phyloP scores from a whole-genome alignment of 805 yeast species.

The Isabelozyma pseudorhagii region DNA sequence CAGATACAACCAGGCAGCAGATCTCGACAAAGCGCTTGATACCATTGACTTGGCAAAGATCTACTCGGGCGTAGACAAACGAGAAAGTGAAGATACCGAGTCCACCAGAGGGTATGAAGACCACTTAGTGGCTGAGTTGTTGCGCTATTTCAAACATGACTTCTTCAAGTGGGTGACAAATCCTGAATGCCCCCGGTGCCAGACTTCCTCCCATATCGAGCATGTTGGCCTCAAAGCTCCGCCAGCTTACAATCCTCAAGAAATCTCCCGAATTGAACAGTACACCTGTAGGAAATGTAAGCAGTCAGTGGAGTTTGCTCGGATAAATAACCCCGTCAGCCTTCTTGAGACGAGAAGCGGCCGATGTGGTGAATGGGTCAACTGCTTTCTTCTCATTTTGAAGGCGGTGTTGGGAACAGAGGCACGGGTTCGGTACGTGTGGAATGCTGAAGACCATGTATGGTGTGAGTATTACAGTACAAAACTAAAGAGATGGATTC shows the following conservation, averaged over 20 bases:
- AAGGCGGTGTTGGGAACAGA: conserved; percentile 53
- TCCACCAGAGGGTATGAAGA: conserved; percentile 29
- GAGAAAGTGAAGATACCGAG: conserved; percentile 23
- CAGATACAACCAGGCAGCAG: conserved; percentile 11
- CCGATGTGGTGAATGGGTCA: conserved; percentile 96
- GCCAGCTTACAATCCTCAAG: conserved; percentile 23
- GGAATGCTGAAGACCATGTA: conserved; percentile 93
- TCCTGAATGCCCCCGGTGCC: conserved; percentile 60
- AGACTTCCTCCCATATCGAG: conserved; percentile 3
- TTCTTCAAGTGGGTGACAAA: conserved; percentile 83
- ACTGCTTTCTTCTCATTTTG: conserved; percentile 69
- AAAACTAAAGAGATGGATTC: conserved; percentile 70
- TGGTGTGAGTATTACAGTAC: conserved; percentile 89
- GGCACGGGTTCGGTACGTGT: conserved; percentile 55
- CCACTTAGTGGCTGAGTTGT: conserved; percentile 27
- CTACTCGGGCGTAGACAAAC: conserved; percentile 56
- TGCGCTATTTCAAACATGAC: conserved; percentile 58
- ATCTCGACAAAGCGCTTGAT: conserved; percentile 54
- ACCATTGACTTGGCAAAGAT: conserved; percentile 58
- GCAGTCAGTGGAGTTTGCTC: conserved; percentile 56
- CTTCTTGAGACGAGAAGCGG: conserved; percentile 65
- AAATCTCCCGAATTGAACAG: conserved; percentile 59
- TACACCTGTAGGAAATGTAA: conserved; percentile 59
- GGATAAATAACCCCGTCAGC: conserved; percentile 67
- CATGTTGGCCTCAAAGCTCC: conserved; percentile 41